Evolutionary conservation across 2,329 filamentous ascomycete species (phyloP).

Genomic region (Mariannaea elegans): DNA sequence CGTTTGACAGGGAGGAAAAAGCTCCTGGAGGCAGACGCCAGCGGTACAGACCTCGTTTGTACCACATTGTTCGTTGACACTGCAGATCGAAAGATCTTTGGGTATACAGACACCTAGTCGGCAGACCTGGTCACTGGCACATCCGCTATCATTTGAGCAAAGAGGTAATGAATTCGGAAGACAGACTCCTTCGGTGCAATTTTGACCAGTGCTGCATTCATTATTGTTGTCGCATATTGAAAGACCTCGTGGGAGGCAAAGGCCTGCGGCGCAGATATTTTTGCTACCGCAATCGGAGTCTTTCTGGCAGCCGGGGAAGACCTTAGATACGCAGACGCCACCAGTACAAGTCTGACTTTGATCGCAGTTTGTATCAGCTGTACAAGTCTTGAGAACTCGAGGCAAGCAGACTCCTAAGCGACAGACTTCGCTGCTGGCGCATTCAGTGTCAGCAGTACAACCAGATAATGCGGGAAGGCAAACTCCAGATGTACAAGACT

Average conservation of each 20-base stretch:
- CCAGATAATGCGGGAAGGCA: conserved; percentile 14
- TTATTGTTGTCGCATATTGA: neutral
- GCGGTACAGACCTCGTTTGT: conserved; percentile 5
- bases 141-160: conserved; percentile 4
- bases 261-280: conserved; percentile 5
- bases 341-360: conserved; percentile 10
- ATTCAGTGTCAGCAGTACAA: conserved; percentile 2
- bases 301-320: conserved; percentile 6
- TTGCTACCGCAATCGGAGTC: conserved; percentile 6
- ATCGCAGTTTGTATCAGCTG: conserved; percentile 1
- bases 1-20: conserved; percentile 11
- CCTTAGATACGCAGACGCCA: conserved; percentile 1
- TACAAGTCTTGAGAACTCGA: neutral
- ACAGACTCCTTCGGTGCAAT: conserved; percentile 6
- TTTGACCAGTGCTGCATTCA: conserved; percentile 2
- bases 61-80: neutral
- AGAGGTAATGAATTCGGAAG: conserved; percentile 9
- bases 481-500: conserved; percentile 6
- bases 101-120: conserved; percentile 13
- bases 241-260: conserved; percentile 10
- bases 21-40: conserved; percentile 10
- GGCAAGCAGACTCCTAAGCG: conserved; percentile 18
- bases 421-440: conserved; percentile 1
- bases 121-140: conserved; percentile 5
- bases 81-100: neutral